Conservation (phyloP, 2,329 filamentous ascomycete species). For the Emydomyces testavorans region DNA sequence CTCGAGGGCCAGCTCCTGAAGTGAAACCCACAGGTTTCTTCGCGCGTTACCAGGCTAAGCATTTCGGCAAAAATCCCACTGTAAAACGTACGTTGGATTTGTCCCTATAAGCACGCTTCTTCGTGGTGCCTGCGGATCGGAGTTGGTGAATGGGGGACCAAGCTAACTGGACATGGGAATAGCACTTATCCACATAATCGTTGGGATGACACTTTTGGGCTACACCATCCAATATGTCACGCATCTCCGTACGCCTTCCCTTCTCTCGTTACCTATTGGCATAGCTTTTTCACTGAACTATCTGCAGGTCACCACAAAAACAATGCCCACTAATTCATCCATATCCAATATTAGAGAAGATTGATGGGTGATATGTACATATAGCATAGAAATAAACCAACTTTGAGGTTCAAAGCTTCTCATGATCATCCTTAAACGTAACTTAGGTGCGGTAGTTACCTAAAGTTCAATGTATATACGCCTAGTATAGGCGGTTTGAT, state of each 20-base stretch:
- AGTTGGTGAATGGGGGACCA: not conserved
- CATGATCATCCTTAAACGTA: too few species aligned
- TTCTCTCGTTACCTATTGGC: not conserved
- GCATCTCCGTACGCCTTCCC: constrained; percentile 73
- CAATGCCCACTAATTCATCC: constrained; percentile 71
- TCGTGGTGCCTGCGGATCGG: not conserved
- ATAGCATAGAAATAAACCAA: constrained; percentile 25
- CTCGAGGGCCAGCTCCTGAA: constrained; percentile 79
- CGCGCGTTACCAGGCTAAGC: constrained; percentile 70
- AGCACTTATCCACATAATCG: constrained; percentile 85
- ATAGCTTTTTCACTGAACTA: not conserved
- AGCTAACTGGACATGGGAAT: constrained; percentile 14
- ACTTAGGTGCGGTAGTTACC: too few species aligned
- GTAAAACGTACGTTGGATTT: constrained; percentile 63
- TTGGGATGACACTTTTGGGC: constrained; percentile 64
- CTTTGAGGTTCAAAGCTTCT: not conserved
- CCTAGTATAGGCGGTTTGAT: not conserved
- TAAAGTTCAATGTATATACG: not conserved
- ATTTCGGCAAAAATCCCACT: constrained; percentile 92
- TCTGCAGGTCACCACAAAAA: constrained; percentile 95
- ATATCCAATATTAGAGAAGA: constrained; percentile 14
- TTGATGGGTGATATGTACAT: constrained; percentile 32
- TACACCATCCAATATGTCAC: constrained; percentile 99
- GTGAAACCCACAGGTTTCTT: constrained; percentile 69
- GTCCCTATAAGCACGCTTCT: not conserved